A percentile compares a stretch with the other conserved stretches of the same genome.
Evolutionary conservation across 2,329 filamentous ascomycete genomes (phyloP).

Genomic region (Curvularia sp.): DNA sequence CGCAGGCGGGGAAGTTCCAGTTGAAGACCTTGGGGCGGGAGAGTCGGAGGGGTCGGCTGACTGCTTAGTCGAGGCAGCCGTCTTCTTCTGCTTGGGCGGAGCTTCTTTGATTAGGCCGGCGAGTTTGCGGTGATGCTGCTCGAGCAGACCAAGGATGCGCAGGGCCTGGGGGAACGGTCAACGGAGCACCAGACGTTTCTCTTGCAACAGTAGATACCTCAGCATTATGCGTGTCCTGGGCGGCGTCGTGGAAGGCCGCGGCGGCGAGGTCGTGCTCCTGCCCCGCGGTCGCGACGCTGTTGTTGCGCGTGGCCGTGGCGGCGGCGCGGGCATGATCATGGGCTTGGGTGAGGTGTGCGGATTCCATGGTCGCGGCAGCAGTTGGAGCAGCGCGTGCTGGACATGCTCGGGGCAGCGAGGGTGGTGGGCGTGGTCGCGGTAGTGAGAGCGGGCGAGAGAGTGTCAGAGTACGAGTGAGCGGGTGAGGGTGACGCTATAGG

Average conservation of each 20-base stretch:
- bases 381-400: neutral
- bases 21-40: slow-evolving; percentile 26
- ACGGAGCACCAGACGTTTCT: neutral
- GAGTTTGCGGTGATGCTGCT: slow-evolving; percentile 84
- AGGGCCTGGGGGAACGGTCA: slow-evolving; percentile 64
- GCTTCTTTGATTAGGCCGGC: slow-evolving; percentile 81
- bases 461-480: slow-evolving; percentile 6
- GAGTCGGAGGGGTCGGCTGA: slow-evolving; percentile 23
- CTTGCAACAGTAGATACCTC: slow-evolving; percentile 54
- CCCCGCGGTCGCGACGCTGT: slow-evolving; percentile 80
- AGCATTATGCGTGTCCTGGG: slow-evolving; percentile 70
- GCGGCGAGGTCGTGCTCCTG: slow-evolving; percentile 89
- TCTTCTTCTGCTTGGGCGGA: slow-evolving; percentile 40
- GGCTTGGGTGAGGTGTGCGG: slow-evolving; percentile 74
- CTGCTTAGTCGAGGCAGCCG: slow-evolving; percentile 14
- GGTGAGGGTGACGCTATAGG: slow-evolving; percentile 1
- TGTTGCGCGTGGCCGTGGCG: slow-evolving; percentile 70
- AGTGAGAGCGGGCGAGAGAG: neutral
- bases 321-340: slow-evolving; percentile 90
- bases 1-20: slow-evolving; percentile 45
- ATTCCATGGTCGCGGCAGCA: slow-evolving; percentile 66
- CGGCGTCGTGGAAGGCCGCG: slow-evolving; percentile 83
- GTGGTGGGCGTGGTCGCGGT: neutral
- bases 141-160: slow-evolving; percentile 82
- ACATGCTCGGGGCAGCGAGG: slow-evolving; percentile 13